A percentile compares a stretch with the other conserved stretches of the same genome.
phyloP scores from a whole-genome alignment of 257 asterid species.

The Solanum megistacrolobum region DNA sequence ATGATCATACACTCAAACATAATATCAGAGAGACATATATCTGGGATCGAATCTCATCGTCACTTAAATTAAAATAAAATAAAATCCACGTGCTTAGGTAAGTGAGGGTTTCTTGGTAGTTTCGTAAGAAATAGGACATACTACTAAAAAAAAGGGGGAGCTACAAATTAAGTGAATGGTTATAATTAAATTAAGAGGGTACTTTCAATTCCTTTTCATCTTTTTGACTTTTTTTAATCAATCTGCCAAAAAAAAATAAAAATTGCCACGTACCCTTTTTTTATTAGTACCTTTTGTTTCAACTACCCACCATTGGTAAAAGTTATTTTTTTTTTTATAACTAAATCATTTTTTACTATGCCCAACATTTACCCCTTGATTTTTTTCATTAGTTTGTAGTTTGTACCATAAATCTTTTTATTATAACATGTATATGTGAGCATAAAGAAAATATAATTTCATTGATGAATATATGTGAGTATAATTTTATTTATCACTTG shows the following conservation, averaged over 20 bases:
- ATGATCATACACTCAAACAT: no score
- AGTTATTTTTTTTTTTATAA: not conserved
- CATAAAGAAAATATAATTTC: no score
- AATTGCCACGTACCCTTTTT: not conserved
- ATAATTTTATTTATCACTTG: not conserved
- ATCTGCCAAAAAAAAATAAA: no score
- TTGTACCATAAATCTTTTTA: not conserved
- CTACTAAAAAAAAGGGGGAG: not conserved
- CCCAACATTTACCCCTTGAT: not conserved
- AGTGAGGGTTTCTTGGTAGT: not conserved
- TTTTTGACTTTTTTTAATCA: not conserved
- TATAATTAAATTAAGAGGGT: not conserved
- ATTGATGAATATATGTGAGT: not conserved
- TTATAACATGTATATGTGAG: no score
- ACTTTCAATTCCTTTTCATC: not conserved
- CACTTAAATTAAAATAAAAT: no score
- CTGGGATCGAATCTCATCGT: no score
- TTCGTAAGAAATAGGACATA: not conserved
- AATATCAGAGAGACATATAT: no score
- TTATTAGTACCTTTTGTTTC: not conserved
- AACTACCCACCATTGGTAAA: not conserved
- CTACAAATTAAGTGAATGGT: not conserved
- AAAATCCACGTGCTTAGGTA: no score
- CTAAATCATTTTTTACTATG: not conserved
- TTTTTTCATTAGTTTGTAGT: not conserved